Conservation (phyloP, 352 stramenopile species). For the Phytophthora citricola region DNA sequence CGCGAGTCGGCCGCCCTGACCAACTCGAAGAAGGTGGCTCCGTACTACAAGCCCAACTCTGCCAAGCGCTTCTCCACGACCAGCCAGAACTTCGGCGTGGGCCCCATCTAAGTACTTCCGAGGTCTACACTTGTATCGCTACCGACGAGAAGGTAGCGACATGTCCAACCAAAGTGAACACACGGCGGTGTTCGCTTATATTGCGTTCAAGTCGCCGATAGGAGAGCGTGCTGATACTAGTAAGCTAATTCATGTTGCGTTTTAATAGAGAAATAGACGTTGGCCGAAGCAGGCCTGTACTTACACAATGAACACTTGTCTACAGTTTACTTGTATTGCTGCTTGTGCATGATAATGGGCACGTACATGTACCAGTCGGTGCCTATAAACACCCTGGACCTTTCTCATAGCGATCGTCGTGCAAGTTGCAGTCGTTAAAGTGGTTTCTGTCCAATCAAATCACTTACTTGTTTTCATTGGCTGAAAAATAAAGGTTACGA, state of each 20-base stretch:
- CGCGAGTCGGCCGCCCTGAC: constrained; percentile 10
- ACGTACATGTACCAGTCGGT: no score
- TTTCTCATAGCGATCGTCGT: no score
- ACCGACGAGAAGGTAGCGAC: constrained; percentile 9
- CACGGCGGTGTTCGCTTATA: constrained; percentile 8
- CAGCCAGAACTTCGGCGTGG: constrained; percentile 33
- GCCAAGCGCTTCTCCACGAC: constrained; percentile 22
- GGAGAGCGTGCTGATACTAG: background rate
- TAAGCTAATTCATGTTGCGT: constrained; percentile 13
- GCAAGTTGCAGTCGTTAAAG: no score
- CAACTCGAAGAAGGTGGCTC: constrained; percentile 25
- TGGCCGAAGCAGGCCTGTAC: constrained; percentile 7
- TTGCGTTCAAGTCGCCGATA: constrained; percentile 9
- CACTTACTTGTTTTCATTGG: background rate
- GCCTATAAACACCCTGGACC: no score
- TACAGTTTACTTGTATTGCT: no score
- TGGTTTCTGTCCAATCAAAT: background rate
- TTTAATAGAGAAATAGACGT: constrained; percentile 13
- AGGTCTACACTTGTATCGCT: background rate
- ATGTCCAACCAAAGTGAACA: constrained; percentile 8
- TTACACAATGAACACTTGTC: background rate
- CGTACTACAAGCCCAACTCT: constrained; percentile 16
- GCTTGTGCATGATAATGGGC: no score
- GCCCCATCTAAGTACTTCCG: constrained; percentile 9
- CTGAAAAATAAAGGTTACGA: background rate